These are phyloP conservation scores for Emydomyces testavorans DNA, from an alignment of 2,329 filamentous ascomycete species.

Conservation along the genomic window DNA sequence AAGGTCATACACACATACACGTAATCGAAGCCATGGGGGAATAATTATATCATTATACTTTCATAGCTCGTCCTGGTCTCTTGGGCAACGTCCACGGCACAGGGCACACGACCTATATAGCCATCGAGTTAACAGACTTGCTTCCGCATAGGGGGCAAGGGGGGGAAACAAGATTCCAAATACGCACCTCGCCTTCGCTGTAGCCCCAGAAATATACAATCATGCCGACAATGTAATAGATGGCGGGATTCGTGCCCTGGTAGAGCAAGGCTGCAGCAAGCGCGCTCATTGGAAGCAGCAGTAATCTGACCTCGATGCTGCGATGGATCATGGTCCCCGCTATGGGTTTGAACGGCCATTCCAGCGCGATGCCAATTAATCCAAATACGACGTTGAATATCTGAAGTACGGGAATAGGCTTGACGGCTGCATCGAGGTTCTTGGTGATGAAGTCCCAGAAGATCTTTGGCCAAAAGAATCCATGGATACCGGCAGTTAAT, in stretches of 20 bases:
- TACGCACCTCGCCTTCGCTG: conserved; percentile 83
- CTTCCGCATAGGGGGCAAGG: neutral
- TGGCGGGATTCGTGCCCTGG: conserved; percentile 78
- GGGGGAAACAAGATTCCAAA: neutral
- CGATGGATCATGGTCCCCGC: conserved; percentile 70
- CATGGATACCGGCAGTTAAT: conserved; percentile 67
- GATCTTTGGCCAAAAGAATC: conserved; percentile 97
- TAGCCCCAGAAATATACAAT: conserved; percentile 93
- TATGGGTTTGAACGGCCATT: conserved; percentile 74
- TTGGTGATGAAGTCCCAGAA: conserved; percentile 96
- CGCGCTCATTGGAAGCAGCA: conserved; percentile 67
- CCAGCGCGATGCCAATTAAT: conserved; percentile 66
- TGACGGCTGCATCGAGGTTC: conserved; percentile 74
- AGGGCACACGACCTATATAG: conserved; percentile 50
- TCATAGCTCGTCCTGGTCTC: conserved; percentile 14
- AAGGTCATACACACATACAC: neutral
- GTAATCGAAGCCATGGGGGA: conserved; percentile 3
- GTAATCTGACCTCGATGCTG: conserved; percentile 74
- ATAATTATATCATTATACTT: conserved; percentile 10
- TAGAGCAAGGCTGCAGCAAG: conserved; percentile 70
- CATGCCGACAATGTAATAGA: conserved; percentile 84
- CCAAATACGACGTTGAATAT: conserved; percentile 80
- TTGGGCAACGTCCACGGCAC: conserved; percentile 60
- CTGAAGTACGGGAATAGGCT: conserved; percentile 78
- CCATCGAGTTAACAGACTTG: conserved; percentile 1